phyloP scores from a whole-genome alignment of 345 rosid species.

The Anacardium occidentale region DNA sequence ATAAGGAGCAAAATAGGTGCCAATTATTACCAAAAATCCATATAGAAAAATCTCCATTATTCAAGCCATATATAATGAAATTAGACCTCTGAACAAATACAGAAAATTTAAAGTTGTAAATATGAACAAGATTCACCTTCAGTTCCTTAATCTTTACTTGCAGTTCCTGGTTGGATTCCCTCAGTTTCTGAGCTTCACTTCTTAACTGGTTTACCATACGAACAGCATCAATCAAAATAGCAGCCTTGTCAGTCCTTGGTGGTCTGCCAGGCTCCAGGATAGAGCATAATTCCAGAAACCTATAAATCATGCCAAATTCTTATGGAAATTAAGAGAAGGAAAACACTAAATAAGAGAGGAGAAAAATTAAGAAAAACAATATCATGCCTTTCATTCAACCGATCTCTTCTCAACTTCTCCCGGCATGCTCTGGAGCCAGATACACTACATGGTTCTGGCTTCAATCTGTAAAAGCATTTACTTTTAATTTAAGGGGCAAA shows the following conservation, averaged over 20 bases:
- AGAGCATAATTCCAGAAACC: slow-evolving; percentile 38
- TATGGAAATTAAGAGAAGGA: slow-evolving; percentile 4
- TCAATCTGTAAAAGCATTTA: slow-evolving; percentile 17
- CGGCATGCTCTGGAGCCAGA: slow-evolving; percentile 31
- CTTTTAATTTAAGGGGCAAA: background rate
- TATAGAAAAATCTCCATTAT: background rate
- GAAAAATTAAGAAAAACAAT: background rate
- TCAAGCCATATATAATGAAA: background rate
- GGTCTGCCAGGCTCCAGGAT: slow-evolving; percentile 37
- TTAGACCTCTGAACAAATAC: background rate
- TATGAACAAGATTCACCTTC: slow-evolving; percentile 23
- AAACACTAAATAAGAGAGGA: slow-evolving; percentile 2
- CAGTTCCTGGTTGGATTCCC: slow-evolving; percentile 28
- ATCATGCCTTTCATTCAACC: slow-evolving; percentile 28
- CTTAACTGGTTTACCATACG: slow-evolving; percentile 32
- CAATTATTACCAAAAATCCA: background rate
- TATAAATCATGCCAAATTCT: slow-evolving; percentile 14
- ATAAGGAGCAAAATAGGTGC: slow-evolving; percentile 5
- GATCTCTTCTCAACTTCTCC: slow-evolving; percentile 29
- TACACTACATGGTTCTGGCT: slow-evolving; percentile 12
- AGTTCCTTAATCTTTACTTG: slow-evolving; percentile 35
- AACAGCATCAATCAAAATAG: slow-evolving; percentile 32
- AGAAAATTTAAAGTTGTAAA: background rate
- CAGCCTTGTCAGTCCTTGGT: slow-evolving; percentile 36
- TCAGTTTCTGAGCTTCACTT: slow-evolving; percentile 30